Evolutionary conservation across 2,329 filamentous ascomycete species (phyloP), one percentile per base, ranked within the genome.

Genomic region (Lachnellula arida): DNA sequence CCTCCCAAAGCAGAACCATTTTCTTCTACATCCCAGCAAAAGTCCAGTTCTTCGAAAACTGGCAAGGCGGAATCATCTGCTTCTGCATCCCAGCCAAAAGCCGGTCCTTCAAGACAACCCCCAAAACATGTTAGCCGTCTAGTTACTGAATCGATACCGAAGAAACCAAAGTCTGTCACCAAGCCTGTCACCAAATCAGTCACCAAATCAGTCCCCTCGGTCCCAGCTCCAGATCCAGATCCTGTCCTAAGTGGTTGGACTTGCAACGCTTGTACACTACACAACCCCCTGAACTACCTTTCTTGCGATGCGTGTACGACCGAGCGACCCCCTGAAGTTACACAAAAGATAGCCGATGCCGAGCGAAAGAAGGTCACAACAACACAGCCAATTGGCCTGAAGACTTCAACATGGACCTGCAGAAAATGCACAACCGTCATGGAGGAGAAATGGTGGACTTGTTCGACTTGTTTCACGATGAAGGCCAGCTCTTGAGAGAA

Each of bases 381-480:
- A 5, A 40, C 54, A 12, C 53, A 64, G 43, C 57, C 54, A 46
- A 25, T 51, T 37, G 34, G 48, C 25, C 14, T 60, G 39, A 61
- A 58, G 51, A 17, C 49, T 23, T 40, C 63, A 37, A 65, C 64
- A 2, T 85, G 81, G 81, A 71, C 71, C 34, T 85, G 82, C 60
- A 74, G 73, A 15, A 73, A 74, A 53, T 85, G 82, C 60, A 75
- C 75, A 8, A 78, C 73, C 2, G 66, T 71, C 25, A 80, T 82
- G 72, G 78, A 81, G 54, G 70, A 73, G 46, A 73, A 77, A 60
- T 83, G 79, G 78, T 83, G 81, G 80, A 79, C 76, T 23, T 84
- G 81, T 61, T 76, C 76, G 17, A 68, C 73, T 3, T 85, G 81
- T 64, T 79, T 79, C 2, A 75, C 70, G 60, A 76, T 84, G 70